Conservation (phyloP, 2,329 filamentous ascomycete species). For the Verruconis gallopava region DNA sequence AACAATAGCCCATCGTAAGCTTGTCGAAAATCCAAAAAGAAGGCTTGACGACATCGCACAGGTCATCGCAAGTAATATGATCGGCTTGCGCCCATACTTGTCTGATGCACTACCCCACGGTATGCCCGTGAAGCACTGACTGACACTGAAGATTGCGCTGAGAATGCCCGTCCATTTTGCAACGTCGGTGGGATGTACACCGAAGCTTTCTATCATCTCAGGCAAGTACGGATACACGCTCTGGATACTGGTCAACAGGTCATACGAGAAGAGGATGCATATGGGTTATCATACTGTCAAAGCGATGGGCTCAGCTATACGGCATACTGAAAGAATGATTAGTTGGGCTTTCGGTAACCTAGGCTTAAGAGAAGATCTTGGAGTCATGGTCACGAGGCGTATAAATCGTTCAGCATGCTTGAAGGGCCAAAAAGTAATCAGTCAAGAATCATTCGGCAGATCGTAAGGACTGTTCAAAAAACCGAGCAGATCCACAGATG, state of each 20-base stretch:
- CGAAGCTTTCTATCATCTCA: conserved; percentile 35
- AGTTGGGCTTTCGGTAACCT: conserved; percentile 26
- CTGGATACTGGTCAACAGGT: background rate
- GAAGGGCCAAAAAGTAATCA: background rate
- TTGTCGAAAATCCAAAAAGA: conserved; percentile 72
- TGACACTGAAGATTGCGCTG: conserved; percentile 66
- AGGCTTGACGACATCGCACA: conserved; percentile 74
- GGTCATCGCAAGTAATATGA: conserved; percentile 58
- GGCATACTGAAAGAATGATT: conserved; percentile 58
- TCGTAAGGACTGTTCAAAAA: background rate
- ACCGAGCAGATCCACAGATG: too few relatives aligned
- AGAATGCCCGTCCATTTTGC: conserved; percentile 70
- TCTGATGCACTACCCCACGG: conserved; percentile 81
- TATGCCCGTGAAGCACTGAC: conserved; percentile 71
- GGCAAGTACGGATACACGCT: conserved; percentile 84
- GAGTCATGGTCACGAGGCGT: background rate
- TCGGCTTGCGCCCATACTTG: conserved; percentile 69
- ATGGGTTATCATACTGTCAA: background rate
- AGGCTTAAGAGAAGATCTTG: background rate
- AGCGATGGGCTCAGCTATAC: conserved; percentile 46
- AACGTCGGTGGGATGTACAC: conserved; percentile 26
- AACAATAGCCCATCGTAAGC: conserved; percentile 63
- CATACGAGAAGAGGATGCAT: too few relatives aligned
- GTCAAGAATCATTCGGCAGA: too few relatives aligned
- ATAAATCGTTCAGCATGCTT: background rate